Evolutionary conservation across 305 asterid species (phyloP).

Genomic region (Ajuga reptans): DNA sequence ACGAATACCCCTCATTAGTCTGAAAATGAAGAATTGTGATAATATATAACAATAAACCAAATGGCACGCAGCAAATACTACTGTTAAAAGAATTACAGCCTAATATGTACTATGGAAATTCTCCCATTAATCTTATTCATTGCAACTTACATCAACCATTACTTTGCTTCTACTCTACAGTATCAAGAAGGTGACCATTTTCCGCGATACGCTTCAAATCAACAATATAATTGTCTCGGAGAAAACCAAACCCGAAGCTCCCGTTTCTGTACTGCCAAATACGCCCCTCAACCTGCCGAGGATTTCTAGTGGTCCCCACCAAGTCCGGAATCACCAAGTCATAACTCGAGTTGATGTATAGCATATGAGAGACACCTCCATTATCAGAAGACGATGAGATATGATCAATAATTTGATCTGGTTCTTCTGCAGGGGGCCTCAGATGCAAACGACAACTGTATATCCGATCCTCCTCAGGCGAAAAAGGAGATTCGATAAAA

Average conservation of each 20-base stretch:
- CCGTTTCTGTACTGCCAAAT: constrained; percentile 73
- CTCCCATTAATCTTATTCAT: not conserved
- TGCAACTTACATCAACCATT: constrained; percentile 19
- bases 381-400: constrained; percentile 23
- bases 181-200: constrained; percentile 52
- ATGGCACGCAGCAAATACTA: not conserved
- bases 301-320: constrained; percentile 38
- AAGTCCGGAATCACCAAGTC: constrained; percentile 69
- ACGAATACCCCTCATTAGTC: no score
- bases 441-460: constrained; percentile 54
- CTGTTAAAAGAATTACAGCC: not conserved
- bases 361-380: constrained; percentile 44
- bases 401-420: constrained; percentile 28
- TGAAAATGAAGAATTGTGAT: no score
- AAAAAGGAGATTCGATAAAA: constrained; percentile 54
- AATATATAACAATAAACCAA: not conserved
- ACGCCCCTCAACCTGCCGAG: constrained; percentile 67
- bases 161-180: constrained; percentile 30
- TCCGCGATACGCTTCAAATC: constrained; percentile 62
- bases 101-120: not conserved
- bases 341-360: constrained; percentile 62
- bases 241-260: constrained; percentile 77
- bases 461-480: constrained; percentile 54
- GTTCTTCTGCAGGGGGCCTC: constrained; percentile 37
- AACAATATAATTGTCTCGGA: constrained; percentile 44